These are phyloP conservation scores for Guyanaporus albipodus DNA, from an alignment of 768 basidiomycete genomes.

Conservation along the genomic window DNA sequence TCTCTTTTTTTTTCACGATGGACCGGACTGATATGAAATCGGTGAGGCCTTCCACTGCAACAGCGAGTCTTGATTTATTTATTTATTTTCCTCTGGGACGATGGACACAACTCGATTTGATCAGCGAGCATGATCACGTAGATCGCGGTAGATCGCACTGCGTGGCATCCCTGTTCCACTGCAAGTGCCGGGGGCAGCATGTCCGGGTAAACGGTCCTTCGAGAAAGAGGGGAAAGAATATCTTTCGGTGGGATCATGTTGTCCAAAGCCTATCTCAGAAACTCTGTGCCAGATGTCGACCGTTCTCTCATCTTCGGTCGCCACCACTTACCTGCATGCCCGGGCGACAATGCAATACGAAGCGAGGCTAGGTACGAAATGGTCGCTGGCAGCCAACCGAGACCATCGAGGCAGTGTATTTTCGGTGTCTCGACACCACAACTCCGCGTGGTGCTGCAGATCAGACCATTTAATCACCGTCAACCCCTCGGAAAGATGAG, in stretches of 20 bases:
- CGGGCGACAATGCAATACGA: not conserved
- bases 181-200: not conserved
- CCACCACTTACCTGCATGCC: no score
- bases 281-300: no score
- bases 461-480: constrained; percentile 9
- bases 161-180: not conserved
- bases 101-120: no score
- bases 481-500: not conserved
- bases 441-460: not conserved
- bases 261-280: no score
- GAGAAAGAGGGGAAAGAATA: not conserved
- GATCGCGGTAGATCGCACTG: constrained; percentile 13
- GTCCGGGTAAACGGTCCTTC: not conserved
- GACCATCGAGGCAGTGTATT: not conserved
- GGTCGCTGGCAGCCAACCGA: not conserved
- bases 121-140: constrained; percentile 9
- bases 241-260: not conserved
- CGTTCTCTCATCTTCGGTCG: no score
- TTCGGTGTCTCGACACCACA: constrained; percentile 2
- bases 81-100: not conserved
- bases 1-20: constrained; percentile 10
- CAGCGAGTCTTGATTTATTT: not conserved
- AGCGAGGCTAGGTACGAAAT: not conserved
- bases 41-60: constrained; percentile 4
- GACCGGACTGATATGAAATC: constrained; percentile 19